Evolutionary conservation across 495 filamentous ascomycete genomes (phyloP).

Genomic region (Penicillium chermesinum): DNA sequence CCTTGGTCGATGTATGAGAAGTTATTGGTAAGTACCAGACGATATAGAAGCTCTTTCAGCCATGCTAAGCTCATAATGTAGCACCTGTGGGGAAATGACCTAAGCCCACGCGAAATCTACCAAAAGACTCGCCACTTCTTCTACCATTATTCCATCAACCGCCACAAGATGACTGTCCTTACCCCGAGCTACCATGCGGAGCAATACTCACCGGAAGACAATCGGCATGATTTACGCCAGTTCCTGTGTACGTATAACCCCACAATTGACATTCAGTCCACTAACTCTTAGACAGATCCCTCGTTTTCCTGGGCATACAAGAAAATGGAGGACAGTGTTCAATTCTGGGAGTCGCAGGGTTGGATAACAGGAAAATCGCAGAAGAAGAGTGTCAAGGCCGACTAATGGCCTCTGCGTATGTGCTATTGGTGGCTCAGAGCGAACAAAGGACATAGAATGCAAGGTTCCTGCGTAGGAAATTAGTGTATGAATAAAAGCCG

Average conservation of each 20-base stretch:
- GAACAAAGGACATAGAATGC: no score
- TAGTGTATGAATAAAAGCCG: background rate
- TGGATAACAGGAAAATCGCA: conserved; percentile 33
- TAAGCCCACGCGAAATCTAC: conserved; percentile 37
- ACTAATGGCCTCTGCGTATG: no score
- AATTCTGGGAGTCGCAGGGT: conserved; percentile 36
- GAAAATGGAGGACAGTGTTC: conserved; percentile 39
- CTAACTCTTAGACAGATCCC: conserved; percentile 19
- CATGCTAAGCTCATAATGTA: background rate
- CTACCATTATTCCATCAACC: conserved; percentile 51
- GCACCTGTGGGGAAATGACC: conserved; percentile 60
- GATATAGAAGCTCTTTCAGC: background rate
- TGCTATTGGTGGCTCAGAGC: no score
- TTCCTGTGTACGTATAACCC: conserved; percentile 39
- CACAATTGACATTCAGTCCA: background rate
- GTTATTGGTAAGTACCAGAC: conserved; percentile 38
- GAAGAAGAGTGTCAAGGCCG: conserved; percentile 41
- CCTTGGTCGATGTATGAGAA: conserved; percentile 66
- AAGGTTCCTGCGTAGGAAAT: no score
- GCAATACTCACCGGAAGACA: conserved; percentile 59
- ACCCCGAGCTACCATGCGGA: conserved; percentile 47
- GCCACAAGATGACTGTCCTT: conserved; percentile 64
- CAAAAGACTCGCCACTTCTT: conserved; percentile 69
- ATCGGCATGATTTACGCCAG: conserved; percentile 62
- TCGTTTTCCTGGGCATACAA: conserved; percentile 38